Evolutionary conservation across 2,329 filamentous ascomycete species (phyloP), one percentile per base, ranked within the genome.

Genomic region (Shiraia sp.): DNA sequence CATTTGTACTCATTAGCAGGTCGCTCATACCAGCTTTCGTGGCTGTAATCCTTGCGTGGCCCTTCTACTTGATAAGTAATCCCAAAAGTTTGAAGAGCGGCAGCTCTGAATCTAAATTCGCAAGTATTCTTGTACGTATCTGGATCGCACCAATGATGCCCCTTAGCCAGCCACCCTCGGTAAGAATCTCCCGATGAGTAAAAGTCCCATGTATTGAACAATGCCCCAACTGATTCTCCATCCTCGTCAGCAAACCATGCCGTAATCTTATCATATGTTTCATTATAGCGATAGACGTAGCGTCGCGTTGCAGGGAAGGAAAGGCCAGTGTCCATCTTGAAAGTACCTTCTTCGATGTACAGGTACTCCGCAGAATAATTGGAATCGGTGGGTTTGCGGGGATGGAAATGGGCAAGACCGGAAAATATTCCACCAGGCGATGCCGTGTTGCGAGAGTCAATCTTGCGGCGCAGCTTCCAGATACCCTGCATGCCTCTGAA

Each of bases 121-220:
- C 89, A 90, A 31, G 75, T 72, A 28, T 87, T 84, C 41, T 86
- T 76, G 59, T 90, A 90, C 51, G 82, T 82, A 57, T 91, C 87
- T 17, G 86, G 77, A 15, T 83, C 77, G 61, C 87, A 90, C 14
- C 88, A 69, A 63, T 91, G 87, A 10, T 81, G 79, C 0, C 85
- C 82, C 52, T 76, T 82, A 0, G 86, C 87, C 29, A 72, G 68
- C 82, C 85, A 88, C 1, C 78, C 4, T 6, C 14, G 9, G 12
- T 79, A 39, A 70, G 69, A 0, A 64, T 55, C 0, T 62, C 50
- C 4, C 63, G 58, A 3, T 64, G 52, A 4, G 64, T 72, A 44
- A 52, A 90, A 87, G 42, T 85, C 78, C n/a, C 90, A 71, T 49
- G 84, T 79, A 56, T 90, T 87, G 65, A 91, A 92, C 14, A 90